Conservation (phyloP, 2,329 filamentous ascomycete species). For the Cytospora leucostoma region DNA sequence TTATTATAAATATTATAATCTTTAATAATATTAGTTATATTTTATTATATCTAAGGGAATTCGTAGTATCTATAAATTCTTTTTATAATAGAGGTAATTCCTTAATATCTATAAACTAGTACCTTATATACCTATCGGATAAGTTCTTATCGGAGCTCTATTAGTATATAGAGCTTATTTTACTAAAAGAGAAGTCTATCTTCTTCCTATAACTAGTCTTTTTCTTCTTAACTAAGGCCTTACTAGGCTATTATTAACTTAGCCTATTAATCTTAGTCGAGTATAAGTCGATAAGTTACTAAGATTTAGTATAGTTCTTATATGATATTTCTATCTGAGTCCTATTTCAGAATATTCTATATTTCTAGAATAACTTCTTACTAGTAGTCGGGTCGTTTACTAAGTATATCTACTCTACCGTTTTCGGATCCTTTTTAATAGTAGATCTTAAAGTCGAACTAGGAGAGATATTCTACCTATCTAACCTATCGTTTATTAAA, state of each 20-base stretch:
- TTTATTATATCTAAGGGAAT: not conserved
- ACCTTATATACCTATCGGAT: slow-evolving; percentile 2
- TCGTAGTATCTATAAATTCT: not conserved
- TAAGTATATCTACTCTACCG: not conserved
- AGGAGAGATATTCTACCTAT: no score
- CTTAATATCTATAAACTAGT: not conserved
- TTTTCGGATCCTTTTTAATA: not conserved
- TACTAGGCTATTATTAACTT: not conserved
- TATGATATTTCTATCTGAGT: not conserved
- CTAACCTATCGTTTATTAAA: not conserved
- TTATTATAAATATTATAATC: not conserved
- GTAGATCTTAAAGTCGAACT: not conserved
- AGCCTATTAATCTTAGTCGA: not conserved
- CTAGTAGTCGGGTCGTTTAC: not conserved
- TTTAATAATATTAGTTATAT: not conserved
- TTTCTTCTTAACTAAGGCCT: not conserved
- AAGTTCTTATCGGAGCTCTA: not conserved
- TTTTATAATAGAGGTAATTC: slow-evolving; percentile 2
- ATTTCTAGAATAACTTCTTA: not conserved
- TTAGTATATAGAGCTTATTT: not conserved
- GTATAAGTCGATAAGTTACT: not conserved
- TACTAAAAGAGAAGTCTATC: not conserved
- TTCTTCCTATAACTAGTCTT: not conserved
- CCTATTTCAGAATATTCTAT: not conserved
- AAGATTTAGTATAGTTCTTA: not conserved